Percentiles rank a stretch among this genome's conserved stretches.
Conservation (phyloP, 768 basidiomycete species). For the Amanita fuliginea region DNA sequence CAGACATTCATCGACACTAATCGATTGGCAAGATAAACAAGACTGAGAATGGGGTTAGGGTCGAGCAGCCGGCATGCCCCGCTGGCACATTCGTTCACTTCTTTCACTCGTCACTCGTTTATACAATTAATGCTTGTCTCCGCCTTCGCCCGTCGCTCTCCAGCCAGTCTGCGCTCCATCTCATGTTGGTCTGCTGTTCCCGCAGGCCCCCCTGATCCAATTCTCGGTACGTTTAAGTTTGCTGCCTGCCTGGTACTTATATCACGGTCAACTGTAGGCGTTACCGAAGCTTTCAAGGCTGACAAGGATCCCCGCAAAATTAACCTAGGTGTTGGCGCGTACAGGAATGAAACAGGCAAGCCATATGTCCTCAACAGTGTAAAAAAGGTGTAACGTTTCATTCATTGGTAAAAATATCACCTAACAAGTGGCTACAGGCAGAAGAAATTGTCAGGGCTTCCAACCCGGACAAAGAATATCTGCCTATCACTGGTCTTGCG, state of each 20-base stretch:
- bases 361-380: slow-evolving; percentile 89
- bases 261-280: slow-evolving; percentile 32
- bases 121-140: slow-evolving; percentile 38
- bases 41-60: slow-evolving; percentile 14
- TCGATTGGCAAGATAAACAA: slow-evolving; percentile 6
- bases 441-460: slow-evolving; percentile 59
- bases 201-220: slow-evolving; percentile 87
- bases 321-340: slow-evolving; percentile 96
- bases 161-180: slow-evolving; percentile 30
- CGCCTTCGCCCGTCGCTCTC: slow-evolving; percentile 39
- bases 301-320: slow-evolving; percentile 90
- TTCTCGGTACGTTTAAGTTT: slow-evolving; percentile 49
- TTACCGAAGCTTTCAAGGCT: slow-evolving; percentile 95
- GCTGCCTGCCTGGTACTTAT: not conserved
- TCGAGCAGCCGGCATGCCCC: not conserved
- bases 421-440: slow-evolving; percentile 35
- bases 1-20: slow-evolving; percentile 18
- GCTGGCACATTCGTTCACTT: not conserved
- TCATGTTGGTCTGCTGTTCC: slow-evolving; percentile 79
- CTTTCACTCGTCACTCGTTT: slow-evolving; percentile 10
- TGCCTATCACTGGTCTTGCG: slow-evolving; percentile 86
- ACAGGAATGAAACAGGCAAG: slow-evolving; percentile 89
- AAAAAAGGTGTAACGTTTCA: slow-evolving; percentile 47
- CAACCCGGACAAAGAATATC: slow-evolving; percentile 87
- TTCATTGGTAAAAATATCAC: slow-evolving; percentile 1